These are phyloP conservation scores for Ophiocordyceps camponoti-leonardi DNA, from an alignment of 2,329 filamentous ascomycete species.

Conservation along the genomic window DNA sequence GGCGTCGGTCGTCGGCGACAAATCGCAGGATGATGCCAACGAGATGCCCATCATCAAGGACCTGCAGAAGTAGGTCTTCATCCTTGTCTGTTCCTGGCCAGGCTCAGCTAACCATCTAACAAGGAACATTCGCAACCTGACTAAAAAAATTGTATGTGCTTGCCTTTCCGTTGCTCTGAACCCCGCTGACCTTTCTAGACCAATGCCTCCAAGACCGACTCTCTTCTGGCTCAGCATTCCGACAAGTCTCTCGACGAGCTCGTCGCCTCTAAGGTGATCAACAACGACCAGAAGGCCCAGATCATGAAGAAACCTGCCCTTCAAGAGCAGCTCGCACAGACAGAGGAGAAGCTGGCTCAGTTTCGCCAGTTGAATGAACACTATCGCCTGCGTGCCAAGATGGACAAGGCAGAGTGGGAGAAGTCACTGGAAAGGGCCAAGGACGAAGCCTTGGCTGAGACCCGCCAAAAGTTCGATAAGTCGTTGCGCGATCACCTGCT, in stretches of 20 bases:
- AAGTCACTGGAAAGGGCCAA: slow-evolving; percentile 39
- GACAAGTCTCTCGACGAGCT: slow-evolving; percentile 58
- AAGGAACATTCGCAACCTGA: slow-evolving; percentile 79
- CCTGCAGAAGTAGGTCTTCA: slow-evolving; percentile 59
- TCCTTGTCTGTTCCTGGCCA: neutral
- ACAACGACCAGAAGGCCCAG: slow-evolving; percentile 62
- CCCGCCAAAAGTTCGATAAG: slow-evolving; percentile 32
- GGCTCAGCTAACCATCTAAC: neutral
- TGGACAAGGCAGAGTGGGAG: slow-evolving; percentile 43
- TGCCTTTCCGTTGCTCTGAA: neutral
- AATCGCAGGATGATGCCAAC: slow-evolving; percentile 37
- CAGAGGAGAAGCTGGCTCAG: slow-evolving; percentile 57
- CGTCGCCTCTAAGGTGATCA: slow-evolving; percentile 56
- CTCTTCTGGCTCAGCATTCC: slow-evolving; percentile 50
- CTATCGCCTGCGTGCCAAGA: slow-evolving; percentile 41
- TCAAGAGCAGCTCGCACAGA: slow-evolving; percentile 47
- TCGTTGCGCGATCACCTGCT: slow-evolving; percentile 48
- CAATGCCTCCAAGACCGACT: slow-evolving; percentile 56
- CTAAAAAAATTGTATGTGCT: slow-evolving; percentile 75
- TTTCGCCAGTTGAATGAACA: slow-evolving; percentile 63
- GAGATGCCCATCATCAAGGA: slow-evolving; percentile 77
- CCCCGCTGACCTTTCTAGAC: slow-evolving; percentile 23
- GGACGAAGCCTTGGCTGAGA: slow-evolving; percentile 32
- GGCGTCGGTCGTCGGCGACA: slow-evolving; percentile 28
- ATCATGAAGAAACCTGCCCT: slow-evolving; percentile 61